Evolutionary conservation across 2,329 filamentous ascomycete genomes (phyloP), one percentile per base, ranked within the genome.

Genomic region (Ceratocystis alfenasii): DNA sequence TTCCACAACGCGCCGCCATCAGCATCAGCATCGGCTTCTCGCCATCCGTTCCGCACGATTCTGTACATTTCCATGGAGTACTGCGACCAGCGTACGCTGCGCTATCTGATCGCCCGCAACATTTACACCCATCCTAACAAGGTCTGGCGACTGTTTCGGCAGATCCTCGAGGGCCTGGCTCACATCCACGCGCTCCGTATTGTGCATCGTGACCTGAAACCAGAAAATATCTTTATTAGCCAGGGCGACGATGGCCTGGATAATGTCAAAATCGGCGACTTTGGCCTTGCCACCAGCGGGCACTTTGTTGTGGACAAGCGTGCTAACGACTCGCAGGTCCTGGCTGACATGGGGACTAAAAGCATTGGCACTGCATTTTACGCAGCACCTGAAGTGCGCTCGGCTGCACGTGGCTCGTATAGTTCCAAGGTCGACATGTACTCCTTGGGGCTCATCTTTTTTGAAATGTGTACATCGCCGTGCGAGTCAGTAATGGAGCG

Each of bases 61-160:
- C 80, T 99, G 53, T 99, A 96, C 74, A 97, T 99, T 66, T 94
- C 95, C 68, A 99, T 99, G 94, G 94, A 99, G 73, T 95, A 96
- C 70, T 99, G 94, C 72, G 93, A 97, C 74, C 94, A 93, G 73
- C 84, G 89, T 82, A 97, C 94, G 0, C 81, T 99, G 41, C 87
- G 92, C 22, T 91, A 97, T 78, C 77, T 96, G 36, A 95, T 99
- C 66, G 82, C 84, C 25, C 84, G 87, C 71, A 87, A 86, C 36
- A 77, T 97, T 10, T 84, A 84, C 70, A 86, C 89, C 70, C 85
- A 92, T 66, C 80, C 82, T 1, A 82, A 90, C 33, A 88, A 95
- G 71, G 84, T 88, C 17, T 99, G 94, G 94, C 85, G 91, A 36
- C 79, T 97, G 3, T 92, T 97, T 70, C 85, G 93, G 41, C 93